Conservation (phyloP, 257 asterid genomes). For the Solanum bukasovii region DNA sequence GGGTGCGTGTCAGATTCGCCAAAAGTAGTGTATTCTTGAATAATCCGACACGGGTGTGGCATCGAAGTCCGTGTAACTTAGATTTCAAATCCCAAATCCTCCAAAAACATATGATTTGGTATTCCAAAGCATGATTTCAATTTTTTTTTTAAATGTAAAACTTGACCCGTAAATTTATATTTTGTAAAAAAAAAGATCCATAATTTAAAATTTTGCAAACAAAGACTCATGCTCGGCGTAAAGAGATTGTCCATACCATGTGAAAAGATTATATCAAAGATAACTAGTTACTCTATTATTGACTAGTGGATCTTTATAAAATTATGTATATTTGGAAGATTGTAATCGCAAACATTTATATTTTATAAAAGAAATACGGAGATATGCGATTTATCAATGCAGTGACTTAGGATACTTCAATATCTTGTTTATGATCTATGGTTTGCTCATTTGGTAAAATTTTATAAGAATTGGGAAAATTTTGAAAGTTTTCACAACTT, state of each 20-base stretch:
- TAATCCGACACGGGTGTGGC: no score
- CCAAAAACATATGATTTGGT: background rate
- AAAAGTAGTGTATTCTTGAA: no score
- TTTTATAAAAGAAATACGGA: background rate
- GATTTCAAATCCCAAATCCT: background rate
- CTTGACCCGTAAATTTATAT: background rate
- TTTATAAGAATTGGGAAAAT: background rate
- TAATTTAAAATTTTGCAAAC: background rate
- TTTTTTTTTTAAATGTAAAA: background rate
- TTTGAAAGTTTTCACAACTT: background rate
- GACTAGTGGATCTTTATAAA: background rate
- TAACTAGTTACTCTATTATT: background rate
- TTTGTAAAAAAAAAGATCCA: background rate
- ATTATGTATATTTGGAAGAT: background rate
- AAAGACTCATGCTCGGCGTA: background rate
- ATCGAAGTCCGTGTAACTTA: no score
- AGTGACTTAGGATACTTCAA: background rate
- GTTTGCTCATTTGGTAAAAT: background rate
- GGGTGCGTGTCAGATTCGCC: no score
- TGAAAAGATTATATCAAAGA: background rate
- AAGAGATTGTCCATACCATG: background rate
- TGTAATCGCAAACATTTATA: background rate
- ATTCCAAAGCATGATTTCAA: background rate
- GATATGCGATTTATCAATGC: background rate
- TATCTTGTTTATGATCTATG: background rate